Evolutionary conservation across 163 green algal genomes (phyloP), one percentile per base, ranked within the genome.

Genomic region (Chloromonas sp.): DNA sequence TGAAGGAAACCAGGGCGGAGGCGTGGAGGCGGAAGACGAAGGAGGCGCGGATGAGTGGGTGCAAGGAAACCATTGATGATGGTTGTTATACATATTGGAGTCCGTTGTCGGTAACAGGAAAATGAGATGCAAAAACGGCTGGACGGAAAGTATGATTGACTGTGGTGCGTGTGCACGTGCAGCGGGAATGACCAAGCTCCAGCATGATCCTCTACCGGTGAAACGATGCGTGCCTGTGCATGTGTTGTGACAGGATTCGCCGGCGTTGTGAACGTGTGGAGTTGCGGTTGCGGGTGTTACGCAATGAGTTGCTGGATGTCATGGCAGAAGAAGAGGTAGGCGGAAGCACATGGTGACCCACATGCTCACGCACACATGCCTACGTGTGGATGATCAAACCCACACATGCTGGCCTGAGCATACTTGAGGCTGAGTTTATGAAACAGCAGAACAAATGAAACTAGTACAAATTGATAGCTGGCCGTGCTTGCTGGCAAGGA

Each of bases 271-370:
- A 88, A 60, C 85, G 83, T n/a, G 66, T 86, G 62, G 84, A 70
- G 2, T 82, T 89, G 60, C 84, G 88, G 70, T 80, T 88, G 70
- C 84, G 83, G 2, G 86, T 91, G 83, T 84, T 91, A 80, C 74
- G 84, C n/a, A 91, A 91, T 83, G 88, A 91, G 84, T 74, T 91
- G 78, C 8, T 83, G 0, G 88, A 91, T 74, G 87, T 86, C 61
- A 14, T 82, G 15, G 79, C 60, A 1, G 83, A 91, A 82, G 76
- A 88, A 74, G 60, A 81, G 70, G 83, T 71, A 79, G 71, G 66
- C 11, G 66, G 36, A 36, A 36, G 36, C 36, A 5, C 66, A 5
- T 74, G 5, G 11, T 74, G 66, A 5, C 66, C 66, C 5, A 5
- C 66, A 74, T 74, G 66, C 66, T 15, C 66, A 74, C 66, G 66